Evolutionary conservation across 805 yeast genomes (phyloP).

Genomic region (Metschnikowia bowlesiae): DNA sequence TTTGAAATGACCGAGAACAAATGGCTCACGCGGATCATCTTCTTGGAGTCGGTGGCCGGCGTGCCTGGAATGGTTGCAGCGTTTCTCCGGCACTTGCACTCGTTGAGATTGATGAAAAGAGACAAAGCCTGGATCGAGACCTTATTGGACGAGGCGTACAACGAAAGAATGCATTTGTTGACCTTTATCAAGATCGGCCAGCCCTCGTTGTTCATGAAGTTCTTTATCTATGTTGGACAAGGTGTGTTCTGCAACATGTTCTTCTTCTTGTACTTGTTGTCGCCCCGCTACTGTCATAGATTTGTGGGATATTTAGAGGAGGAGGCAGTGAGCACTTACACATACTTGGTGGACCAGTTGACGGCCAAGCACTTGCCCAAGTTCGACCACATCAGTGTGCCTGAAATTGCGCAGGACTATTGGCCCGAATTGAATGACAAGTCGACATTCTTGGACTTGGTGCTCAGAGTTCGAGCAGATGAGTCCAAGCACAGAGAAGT

Average conservation of each 20-base stretch:
- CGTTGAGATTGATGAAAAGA: conserved; percentile 55
- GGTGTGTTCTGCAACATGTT: conserved; percentile 67
- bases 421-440: conserved; percentile 53
- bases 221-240: conserved; percentile 57
- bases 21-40: conserved; percentile 61
- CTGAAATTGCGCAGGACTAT: conserved; percentile 58
- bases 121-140: conserved; percentile 77
- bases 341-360: conserved; percentile 53
- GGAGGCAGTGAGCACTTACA: conserved; percentile 68
- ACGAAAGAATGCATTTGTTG: conserved; percentile 71
- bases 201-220: conserved; percentile 55
- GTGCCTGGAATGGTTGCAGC: conserved; percentile 81
- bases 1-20: conserved; percentile 55
- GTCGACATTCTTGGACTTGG: conserved; percentile 54
- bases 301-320: conserved; percentile 77
- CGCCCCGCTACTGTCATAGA: conserved; percentile 65
- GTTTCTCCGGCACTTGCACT: conserved; percentile 63
- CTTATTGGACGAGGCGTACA: conserved; percentile 68
- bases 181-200: conserved; percentile 62
- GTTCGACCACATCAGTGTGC: conserved; percentile 43
- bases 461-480: conserved; percentile 64
- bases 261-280: conserved; percentile 53
- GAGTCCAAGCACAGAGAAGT: conserved; percentile 79
- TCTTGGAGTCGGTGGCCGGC: conserved; percentile 70
- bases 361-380: conserved; percentile 49